Conservation (phyloP, 164 flowering plant genomes). For the Berberis vulgaris region DNA sequence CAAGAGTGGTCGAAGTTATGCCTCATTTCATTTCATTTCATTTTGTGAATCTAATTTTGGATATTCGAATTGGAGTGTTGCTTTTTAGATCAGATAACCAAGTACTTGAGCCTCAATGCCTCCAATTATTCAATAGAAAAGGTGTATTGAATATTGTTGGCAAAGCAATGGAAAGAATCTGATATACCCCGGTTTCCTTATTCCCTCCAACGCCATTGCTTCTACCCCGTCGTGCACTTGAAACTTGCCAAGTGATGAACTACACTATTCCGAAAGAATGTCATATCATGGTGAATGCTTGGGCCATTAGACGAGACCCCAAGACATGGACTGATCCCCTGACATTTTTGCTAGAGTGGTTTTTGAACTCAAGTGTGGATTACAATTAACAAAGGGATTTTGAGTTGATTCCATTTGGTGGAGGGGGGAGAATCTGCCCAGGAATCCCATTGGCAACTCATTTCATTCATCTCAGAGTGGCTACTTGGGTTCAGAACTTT, state of each 20-base stretch:
- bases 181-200: conserved; percentile 10
- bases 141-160: conserved; percentile 5
- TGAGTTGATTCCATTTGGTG: conserved; percentile 22
- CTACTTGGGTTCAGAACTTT: conserved; percentile 17
- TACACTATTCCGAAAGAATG: conserved; percentile 20
- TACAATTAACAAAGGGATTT: conserved; percentile 17
- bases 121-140: background rate
- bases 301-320: conserved; percentile 24
- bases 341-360: conserved; percentile 20
- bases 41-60: too few species aligned
- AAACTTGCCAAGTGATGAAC: conserved; percentile 15
- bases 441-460: conserved; percentile 18
- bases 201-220: conserved; percentile 23
- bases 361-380: conserved; percentile 14
- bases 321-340: conserved; percentile 18
- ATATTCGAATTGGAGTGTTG: too few species aligned
- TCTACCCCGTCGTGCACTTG: conserved; percentile 15
- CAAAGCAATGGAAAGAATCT: conserved; percentile 7
- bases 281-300: conserved; percentile 17
- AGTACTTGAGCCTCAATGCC: too few species aligned
- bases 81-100: too few species aligned
- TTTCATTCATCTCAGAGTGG: conserved; percentile 12
- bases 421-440: conserved; percentile 18
- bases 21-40: too few species aligned
- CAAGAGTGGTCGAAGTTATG: too few species aligned